phyloP scores from a whole-genome alignment of 2,329 filamentous ascomycete genomes.

The Proliferodiscus dingleyae region DNA sequence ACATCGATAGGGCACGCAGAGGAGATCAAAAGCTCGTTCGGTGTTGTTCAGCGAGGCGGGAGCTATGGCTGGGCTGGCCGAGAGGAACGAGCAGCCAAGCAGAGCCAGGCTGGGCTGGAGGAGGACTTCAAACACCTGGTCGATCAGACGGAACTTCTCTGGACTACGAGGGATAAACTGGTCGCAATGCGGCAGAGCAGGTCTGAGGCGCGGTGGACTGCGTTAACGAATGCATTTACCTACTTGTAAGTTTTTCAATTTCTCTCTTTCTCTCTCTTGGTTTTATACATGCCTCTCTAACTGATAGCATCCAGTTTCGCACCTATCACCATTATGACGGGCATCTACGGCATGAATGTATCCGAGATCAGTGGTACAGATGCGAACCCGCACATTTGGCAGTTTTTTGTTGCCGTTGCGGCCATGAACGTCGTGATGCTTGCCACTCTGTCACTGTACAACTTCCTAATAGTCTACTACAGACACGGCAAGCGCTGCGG shows the following conservation, averaged over 20 bases:
- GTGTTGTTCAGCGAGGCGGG: conserved; percentile 22
- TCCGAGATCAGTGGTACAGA: conserved; percentile 21
- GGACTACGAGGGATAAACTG: conserved; percentile 25
- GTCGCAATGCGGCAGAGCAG: conserved; percentile 16
- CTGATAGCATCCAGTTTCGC: conserved; percentile 14
- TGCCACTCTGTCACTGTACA: conserved; percentile 8
- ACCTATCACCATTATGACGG: conserved; percentile 24
- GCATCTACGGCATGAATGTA: conserved; percentile 30
- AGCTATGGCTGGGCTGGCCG: conserved; percentile 21
- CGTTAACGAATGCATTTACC: conserved; percentile 27
- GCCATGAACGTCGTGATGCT: conserved; percentile 19
- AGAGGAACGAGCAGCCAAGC: conserved; percentile 2
- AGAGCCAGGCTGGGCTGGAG: conserved; percentile 13
- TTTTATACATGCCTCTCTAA: neutral
- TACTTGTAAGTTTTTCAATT: conserved; percentile 20
- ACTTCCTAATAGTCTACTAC: conserved; percentile 9
- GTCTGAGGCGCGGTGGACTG: conserved; percentile 19
- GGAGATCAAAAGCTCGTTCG: conserved; percentile 24
- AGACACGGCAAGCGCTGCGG: conserved; percentile 12
- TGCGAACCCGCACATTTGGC: conserved; percentile 27
- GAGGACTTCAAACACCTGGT: conserved; percentile 29
- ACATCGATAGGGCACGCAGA: conserved; percentile 26
- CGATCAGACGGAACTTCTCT: conserved; percentile 26
- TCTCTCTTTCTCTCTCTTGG: neutral
- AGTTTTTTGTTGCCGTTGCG: conserved; percentile 25